A percentile compares a stretch with the other conserved stretches of the same genome.
Evolutionary conservation across 192 early-diverging fungal genomes (phyloP).

Genomic region (Backusella morwellensis): DNA sequence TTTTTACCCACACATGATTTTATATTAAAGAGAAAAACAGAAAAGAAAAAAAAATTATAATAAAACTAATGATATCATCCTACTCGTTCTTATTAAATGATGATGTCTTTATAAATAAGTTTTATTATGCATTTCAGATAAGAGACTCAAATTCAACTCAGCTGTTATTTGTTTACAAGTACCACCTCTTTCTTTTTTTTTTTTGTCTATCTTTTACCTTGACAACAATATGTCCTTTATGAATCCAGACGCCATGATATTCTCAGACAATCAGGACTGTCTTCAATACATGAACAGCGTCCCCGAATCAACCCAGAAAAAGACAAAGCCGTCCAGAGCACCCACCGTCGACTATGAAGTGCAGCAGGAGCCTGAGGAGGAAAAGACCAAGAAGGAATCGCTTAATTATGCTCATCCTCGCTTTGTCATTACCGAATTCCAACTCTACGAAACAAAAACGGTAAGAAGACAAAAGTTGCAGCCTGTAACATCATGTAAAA

Average conservation of each 20-base stretch:
- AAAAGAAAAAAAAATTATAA: too few relatives aligned
- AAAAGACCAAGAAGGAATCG: not conserved
- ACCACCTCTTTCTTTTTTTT: not conserved
- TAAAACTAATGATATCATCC: too few relatives aligned
- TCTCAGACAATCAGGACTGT: conserved; percentile 21
- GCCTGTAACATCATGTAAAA: too few relatives aligned
- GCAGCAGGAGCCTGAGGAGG: not conserved
- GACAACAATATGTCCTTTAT: conserved; percentile 4
- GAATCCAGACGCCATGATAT: conserved; percentile 33
- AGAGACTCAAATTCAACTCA: not conserved
- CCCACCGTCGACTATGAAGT: not conserved
- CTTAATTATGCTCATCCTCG: conserved; percentile 23
- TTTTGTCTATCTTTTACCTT: not conserved
- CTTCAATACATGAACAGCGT: not conserved
- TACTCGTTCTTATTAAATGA: too few relatives aligned
- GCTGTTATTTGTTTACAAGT: not conserved
- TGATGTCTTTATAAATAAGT: too few relatives aligned
- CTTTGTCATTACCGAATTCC: conserved; percentile 67
- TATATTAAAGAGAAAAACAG: too few relatives aligned
- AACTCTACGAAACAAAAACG: conserved; percentile 87
- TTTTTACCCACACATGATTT: too few relatives aligned
- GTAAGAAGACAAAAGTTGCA: conserved; percentile 37
- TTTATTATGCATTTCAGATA: too few relatives aligned
- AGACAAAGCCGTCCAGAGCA: not conserved
- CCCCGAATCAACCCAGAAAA: not conserved